phyloP scores from a whole-genome alignment of 179 eudicot genomes.

The Camellia oleifera region DNA sequence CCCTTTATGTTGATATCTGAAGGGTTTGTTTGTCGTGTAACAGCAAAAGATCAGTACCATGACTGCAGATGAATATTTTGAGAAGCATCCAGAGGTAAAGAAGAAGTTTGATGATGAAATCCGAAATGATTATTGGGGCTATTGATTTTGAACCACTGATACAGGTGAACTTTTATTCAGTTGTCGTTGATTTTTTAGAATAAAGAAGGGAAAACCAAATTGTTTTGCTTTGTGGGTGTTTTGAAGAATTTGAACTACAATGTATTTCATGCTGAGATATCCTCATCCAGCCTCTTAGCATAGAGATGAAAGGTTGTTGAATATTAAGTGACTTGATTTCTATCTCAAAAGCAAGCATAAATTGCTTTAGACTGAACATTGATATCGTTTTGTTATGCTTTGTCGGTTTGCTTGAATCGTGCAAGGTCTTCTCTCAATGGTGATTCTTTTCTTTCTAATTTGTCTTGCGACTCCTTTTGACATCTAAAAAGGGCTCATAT shows the following conservation, averaged over 20 bases:
- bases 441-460: background rate
- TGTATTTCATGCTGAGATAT: background rate
- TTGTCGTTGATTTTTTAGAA: conserved; percentile 3
- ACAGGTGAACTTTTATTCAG: conserved; percentile 8
- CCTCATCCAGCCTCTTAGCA: conserved; percentile 1
- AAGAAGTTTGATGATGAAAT: conserved; percentile 97
- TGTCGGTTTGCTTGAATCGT: background rate
- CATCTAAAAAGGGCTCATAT: background rate
- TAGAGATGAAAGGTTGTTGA: background rate
- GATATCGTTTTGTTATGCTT: background rate
- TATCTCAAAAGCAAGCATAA: background rate
- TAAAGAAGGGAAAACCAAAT: background rate
- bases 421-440: background rate
- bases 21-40: conserved; percentile 10
- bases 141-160: conserved; percentile 24
- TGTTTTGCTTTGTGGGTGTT: conserved; percentile 8
- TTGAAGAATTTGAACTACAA: conserved; percentile 4
- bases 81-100: conserved; percentile 91
- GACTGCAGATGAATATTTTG: conserved; percentile 98
- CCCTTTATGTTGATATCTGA: background rate
- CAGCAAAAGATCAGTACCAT: conserved; percentile 84
- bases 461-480: background rate
- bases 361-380: background rate
- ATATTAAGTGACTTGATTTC: background rate
- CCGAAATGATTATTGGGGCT: conserved; percentile 96